A percentile compares a stretch with the other conserved stretches of the same genome.
phyloP scores from a whole-genome alignment of 768 basidiomycete genomes.

The Hypsizygus marmoreus region DNA sequence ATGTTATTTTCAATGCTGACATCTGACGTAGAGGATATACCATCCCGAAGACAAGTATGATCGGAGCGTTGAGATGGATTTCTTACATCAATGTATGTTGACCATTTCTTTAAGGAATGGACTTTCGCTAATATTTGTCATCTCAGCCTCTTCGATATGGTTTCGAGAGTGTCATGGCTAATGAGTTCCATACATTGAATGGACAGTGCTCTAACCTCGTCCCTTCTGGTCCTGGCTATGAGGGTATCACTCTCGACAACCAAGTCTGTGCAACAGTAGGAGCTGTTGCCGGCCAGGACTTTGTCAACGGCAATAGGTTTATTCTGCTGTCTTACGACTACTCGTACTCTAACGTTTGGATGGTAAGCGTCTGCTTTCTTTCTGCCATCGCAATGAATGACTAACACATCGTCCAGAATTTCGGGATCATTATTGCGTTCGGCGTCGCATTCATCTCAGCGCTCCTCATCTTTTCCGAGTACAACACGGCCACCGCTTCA shows the following conservation, averaged over 20 bases:
- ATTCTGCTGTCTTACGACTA: slow-evolving; percentile 52
- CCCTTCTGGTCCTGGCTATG: slow-evolving; percentile 65
- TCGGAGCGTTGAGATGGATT: slow-evolving; percentile 70
- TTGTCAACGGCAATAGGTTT: slow-evolving; percentile 62
- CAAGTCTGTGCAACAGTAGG: slow-evolving; percentile 81
- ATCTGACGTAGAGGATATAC: slow-evolving; percentile 44
- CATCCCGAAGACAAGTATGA: slow-evolving; percentile 64
- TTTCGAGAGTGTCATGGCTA: slow-evolving; percentile 75
- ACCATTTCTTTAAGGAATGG: background rate
- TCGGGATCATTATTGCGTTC: slow-evolving; percentile 72
- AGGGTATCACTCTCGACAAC: slow-evolving; percentile 53
- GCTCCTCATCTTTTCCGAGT: slow-evolving; percentile 63
- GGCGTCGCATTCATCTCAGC: slow-evolving; percentile 56
- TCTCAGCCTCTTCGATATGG: slow-evolving; percentile 66
- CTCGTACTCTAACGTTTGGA: slow-evolving; percentile 41
- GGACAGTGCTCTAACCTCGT: slow-evolving; percentile 62
- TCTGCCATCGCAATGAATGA: too few relatives aligned
- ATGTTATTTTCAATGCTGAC: background rate
- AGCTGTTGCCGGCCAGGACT: slow-evolving; percentile 55
- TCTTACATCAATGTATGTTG: slow-evolving; percentile 57
- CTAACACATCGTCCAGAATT: too few relatives aligned
- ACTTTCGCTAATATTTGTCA: slow-evolving; percentile 13
- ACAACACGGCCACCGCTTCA: slow-evolving; percentile 39
- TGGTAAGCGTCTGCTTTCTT: slow-evolving; percentile 29
- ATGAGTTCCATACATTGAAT: slow-evolving; percentile 77